These are phyloP conservation scores for Skeletonema tropicum DNA, from an alignment of 108 stramenopile genomes.

Conservation along the genomic window DNA sequence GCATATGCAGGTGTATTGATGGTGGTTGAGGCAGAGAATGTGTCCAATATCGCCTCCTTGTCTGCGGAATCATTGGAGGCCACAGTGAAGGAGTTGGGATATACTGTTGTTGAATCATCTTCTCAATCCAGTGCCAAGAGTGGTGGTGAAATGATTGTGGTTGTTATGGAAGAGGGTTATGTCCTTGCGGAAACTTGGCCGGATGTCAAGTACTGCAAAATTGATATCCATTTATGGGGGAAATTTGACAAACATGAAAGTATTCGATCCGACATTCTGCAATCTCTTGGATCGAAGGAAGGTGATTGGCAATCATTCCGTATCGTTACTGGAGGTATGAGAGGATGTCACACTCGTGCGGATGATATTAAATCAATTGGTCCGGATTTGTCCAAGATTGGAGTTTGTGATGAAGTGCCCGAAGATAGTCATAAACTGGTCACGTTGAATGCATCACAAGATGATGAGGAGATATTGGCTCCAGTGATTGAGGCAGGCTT, in stretches of 20 bases:
- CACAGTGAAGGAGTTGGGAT: constrained; percentile 21
- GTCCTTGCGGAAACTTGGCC: constrained; percentile 58
- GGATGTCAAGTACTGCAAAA: constrained; percentile 45
- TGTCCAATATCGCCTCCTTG: neutral
- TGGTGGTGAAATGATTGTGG: constrained; percentile 31
- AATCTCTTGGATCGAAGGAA: constrained; percentile 19
- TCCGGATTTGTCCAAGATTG: constrained; percentile 57
- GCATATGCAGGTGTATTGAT: constrained; percentile 58
- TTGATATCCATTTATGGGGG: constrained; percentile 52
- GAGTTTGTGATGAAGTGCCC: constrained; percentile 22
- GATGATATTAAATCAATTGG: constrained; percentile 77
- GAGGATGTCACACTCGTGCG: constrained; percentile 72
- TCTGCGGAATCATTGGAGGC: constrained; percentile 26
- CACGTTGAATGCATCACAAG: constrained; percentile 27
- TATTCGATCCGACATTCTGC: constrained; percentile 46
- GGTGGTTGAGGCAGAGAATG: constrained; percentile 75
- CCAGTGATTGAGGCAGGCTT: constrained; percentile 42
- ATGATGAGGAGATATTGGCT: constrained; percentile 30
- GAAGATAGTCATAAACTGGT: constrained; percentile 23
- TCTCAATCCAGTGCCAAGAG: constrained; percentile 21
- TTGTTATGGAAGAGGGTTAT: constrained; percentile 53
- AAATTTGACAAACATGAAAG: constrained; percentile 42
- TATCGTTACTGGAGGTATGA: constrained; percentile 84
- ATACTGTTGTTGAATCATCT: constrained; percentile 40
- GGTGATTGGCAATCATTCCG: constrained; percentile 54